Evolutionary conservation across 768 basidiomycete genomes (phyloP).

Genomic region (Mycena venus): DNA sequence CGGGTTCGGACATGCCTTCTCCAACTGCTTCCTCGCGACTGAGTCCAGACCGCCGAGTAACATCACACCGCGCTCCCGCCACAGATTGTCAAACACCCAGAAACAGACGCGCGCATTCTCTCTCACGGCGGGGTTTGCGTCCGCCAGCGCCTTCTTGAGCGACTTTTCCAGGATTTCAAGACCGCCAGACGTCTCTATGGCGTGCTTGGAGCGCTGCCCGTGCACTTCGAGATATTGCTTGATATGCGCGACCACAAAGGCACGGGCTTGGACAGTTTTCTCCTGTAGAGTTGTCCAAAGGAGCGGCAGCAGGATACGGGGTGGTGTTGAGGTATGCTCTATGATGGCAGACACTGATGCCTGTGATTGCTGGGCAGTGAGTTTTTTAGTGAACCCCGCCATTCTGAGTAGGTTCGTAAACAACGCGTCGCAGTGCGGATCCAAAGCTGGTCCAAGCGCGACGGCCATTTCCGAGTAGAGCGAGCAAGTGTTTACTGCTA

Average conservation of each 20-base stretch:
- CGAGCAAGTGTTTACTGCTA: slow-evolving; percentile 81
- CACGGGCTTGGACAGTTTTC: slow-evolving; percentile 83
- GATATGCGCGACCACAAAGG: slow-evolving; percentile 76
- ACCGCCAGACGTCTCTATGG: slow-evolving; percentile 78
- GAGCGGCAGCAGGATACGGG: slow-evolving; percentile 76
- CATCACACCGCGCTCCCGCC: slow-evolving; percentile 75
- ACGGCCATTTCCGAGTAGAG: slow-evolving; percentile 82
- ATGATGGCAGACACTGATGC: slow-evolving; percentile 77
- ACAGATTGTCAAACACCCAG: slow-evolving; percentile 85
- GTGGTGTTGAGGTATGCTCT: slow-evolving; percentile 75
- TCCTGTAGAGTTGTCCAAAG: slow-evolving; percentile 81
- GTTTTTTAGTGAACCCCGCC: slow-evolving; percentile 94
- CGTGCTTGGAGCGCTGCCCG: slow-evolving; percentile 68
- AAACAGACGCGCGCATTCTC: slow-evolving; percentile 80
- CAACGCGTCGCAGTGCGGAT: slow-evolving; percentile 84
- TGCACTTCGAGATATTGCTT: slow-evolving; percentile 83
- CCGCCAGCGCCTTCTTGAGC: slow-evolving; percentile 79
- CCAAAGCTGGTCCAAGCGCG: slow-evolving; percentile 75
- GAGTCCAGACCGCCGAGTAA: slow-evolving; percentile 80
- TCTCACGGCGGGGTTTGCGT: slow-evolving; percentile 84
- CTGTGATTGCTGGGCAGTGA: slow-evolving; percentile 90
- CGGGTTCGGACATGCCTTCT: slow-evolving; percentile 84
- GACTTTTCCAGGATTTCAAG: slow-evolving; percentile 81
- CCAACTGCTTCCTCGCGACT: slow-evolving; percentile 82
- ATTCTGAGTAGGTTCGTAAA: slow-evolving; percentile 86